Evolutionary conservation across 805 yeast genomes (phyloP), one percentile per base, ranked within the genome.

Genomic region (Debaryomyces castellii): DNA sequence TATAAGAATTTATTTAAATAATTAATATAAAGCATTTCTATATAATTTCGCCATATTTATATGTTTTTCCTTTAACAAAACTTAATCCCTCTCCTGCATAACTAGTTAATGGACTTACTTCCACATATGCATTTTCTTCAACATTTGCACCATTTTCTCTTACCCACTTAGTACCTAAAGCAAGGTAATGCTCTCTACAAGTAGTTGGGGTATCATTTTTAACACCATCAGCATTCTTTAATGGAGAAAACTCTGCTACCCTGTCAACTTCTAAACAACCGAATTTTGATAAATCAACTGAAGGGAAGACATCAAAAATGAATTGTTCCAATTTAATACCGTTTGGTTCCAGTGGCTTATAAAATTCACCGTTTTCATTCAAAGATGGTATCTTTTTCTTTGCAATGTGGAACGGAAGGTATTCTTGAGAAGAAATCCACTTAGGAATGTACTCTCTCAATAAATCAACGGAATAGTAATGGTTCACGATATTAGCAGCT

Each of bases 401-500:
- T 18, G 99, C 99, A 61, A 92, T 81, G 66, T 94, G 99, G 72
- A 85, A 92, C n/a, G 98, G 97, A 59, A 94, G 76, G 54, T 66
- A 73, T 52, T 76, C 71, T 58, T 81, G 82, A 25, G 85, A 78
- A 3, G 78, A 63, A 51, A 81, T 77, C 97, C 97, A 91, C 23
- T 71, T 60, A 4, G 86, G 84, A 49, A 90, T 73, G 67, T 73
- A 73, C 25, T 68, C 52, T 22, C 68, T 64, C 57, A 94, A 71
- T 57, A 90, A 79, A n/a, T 78, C 85, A 39, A 88, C 88, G 3
- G 91, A 84, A 67, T 92, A 94, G 67, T 91, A 94, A 67, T 94
- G 99, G 64, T 94, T 94, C 45, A 94, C 99, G 52, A 94, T 94
- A 67, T 94, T 94, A 21, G 97, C 99, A 3, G 98, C 97, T 55